Base-by-base conservation (phyloP, 2,329 filamentous ascomycete genomes). In the Penicillium rolfsii region DNA sequence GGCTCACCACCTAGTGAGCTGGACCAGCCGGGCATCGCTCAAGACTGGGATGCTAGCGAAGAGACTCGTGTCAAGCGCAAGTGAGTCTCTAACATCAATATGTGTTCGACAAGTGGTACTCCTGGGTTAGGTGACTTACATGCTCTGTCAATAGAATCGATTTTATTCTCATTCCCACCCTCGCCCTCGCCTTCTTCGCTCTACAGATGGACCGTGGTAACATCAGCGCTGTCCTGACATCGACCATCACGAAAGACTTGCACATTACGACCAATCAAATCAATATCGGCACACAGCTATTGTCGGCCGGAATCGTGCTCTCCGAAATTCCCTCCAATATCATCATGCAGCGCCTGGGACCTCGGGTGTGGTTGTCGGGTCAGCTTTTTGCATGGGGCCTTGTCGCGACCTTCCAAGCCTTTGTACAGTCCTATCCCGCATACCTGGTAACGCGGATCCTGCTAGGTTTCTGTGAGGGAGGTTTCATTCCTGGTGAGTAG, bases 341-440 rank as follows among this genome's bases (percentile, higher is more conserved):
- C 60, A 83, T 86, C 71, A 73, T 84, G 38, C 76, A 80, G 30
- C 83, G 82, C 71, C 76, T 84, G 6, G 81, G 81, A 6, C 83
- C 84, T 1, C 79, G 79, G n/a, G 78, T 79, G 52, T 86, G 84
- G 83, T 74, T 86, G 1, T 81, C 83, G 0, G 74, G 80, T 0
- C 83, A 86, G 66, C 71, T 86, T 22, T 82, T 85, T 64, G 76
- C 83, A 43, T 86, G 77, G 74, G 83, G 84, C 5, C 74, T 80
- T 19, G 82, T 86, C 55, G 81, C 79, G 26, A 84, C 82, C 0
- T 84, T 85, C 66, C 84, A 86, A 67, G 79, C 82, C 4, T 86
- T 84, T 67, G 77, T 82, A 55, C 75, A 73, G 33, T 79, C 74
- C 40, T 82, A 83, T 46, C 76, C 74, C 1, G 77, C 77, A 2